Conservation (phyloP, 2,329 filamentous ascomycete species). For the Penicillium griseofulvum region DNA sequence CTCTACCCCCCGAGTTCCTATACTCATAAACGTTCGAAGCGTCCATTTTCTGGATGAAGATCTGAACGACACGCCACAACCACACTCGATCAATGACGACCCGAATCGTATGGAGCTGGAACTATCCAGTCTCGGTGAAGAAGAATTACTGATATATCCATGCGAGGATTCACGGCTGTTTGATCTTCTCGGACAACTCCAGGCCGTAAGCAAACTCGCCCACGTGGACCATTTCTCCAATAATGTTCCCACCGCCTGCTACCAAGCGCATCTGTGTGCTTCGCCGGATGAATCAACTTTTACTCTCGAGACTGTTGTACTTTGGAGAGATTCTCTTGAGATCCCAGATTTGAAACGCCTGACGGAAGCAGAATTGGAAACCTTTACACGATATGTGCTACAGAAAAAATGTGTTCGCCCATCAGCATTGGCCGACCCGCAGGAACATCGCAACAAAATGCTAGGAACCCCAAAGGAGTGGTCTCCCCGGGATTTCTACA, state of each 20-base stretch:
- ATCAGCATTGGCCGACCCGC: background rate
- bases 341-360: conserved; percentile 22
- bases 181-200: conserved; percentile 25
- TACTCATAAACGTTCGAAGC: conserved; percentile 18
- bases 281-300: conserved; percentile 21
- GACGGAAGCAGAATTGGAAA: conserved; percentile 13
- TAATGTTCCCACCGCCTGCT: conserved; percentile 27
- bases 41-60: background rate
- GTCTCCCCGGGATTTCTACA: conserved; percentile 47
- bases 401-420: conserved; percentile 17
- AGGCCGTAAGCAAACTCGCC: conserved; percentile 18
- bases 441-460: conserved; percentile 12
- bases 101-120: conserved; percentile 23
- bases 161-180: conserved; percentile 16
- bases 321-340: conserved; percentile 38
- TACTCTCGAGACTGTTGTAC: conserved; percentile 29
- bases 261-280: conserved; percentile 29
- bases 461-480: conserved; percentile 19
- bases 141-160: conserved; percentile 20
- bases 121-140: conserved; percentile 11
- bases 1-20: conserved; percentile 15
- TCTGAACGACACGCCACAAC: background rate
- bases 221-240: conserved; percentile 28
- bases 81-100: background rate
- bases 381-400: conserved; percentile 33